A percentile compares a stretch with the other conserved stretches of the same genome.
Conservation (phyloP, 106 monocot species). For the Dioscorea dumetorum region DNA sequence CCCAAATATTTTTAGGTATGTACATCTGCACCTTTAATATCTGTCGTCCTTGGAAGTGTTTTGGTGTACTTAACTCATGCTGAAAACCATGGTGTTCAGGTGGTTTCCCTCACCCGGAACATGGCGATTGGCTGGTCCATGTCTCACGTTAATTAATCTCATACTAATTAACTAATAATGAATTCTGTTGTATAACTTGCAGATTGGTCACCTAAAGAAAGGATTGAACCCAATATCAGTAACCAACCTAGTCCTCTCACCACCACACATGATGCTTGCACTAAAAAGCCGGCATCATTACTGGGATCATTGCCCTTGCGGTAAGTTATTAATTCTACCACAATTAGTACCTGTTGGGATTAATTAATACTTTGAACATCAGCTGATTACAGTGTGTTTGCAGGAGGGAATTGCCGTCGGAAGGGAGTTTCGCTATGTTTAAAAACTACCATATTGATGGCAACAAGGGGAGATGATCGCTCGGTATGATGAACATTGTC, state of each 20-base stretch:
- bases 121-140: too few relatives aligned
- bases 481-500: conserved; percentile 87
- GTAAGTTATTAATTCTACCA: conserved; percentile 20
- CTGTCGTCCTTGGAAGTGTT: conserved; percentile 65
- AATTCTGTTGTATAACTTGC: background rate
- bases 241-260: conserved; percentile 40
- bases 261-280: conserved; percentile 18
- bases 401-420: conserved; percentile 96
- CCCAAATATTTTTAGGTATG: conserved; percentile 84
- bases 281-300: conserved; percentile 54
- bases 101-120: conserved; percentile 20
- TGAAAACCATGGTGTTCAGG: conserved; percentile 58
- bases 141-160: background rate
- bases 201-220: conserved; percentile 52
- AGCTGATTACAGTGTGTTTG: background rate
- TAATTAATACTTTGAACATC: too few relatives aligned
- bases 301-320: conserved; percentile 61
- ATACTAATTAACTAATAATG: too few relatives aligned
- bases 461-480: conserved; percentile 99
- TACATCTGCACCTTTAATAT: conserved; percentile 72
- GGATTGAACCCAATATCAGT: conserved; percentile 59
- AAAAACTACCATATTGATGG: conserved; percentile 88
- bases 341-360: background rate
- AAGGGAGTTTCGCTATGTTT: conserved; percentile 81
- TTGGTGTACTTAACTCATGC: conserved; percentile 54